Conservation (phyloP, 768 basidiomycete species). For the Termitomyces sp. region DNA sequence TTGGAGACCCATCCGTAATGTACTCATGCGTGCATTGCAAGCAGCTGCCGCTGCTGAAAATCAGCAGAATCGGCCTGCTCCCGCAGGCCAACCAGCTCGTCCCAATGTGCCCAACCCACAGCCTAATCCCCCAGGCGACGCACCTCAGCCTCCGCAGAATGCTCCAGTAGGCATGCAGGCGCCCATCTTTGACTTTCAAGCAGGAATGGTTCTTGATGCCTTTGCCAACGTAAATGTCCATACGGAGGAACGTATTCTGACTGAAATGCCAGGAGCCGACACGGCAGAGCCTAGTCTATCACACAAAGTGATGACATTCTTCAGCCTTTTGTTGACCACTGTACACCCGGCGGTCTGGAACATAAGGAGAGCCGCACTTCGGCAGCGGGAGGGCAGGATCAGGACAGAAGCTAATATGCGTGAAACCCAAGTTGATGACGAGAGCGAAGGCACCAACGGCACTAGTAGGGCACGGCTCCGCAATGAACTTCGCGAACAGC, state of each 20-base stretch:
- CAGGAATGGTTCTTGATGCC: constrained; percentile 35
- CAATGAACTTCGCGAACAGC: constrained; percentile 40
- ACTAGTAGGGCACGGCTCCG: constrained; percentile 29
- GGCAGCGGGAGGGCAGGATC: constrained; percentile 58
- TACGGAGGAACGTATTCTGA: constrained; percentile 46
- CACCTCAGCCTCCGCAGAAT: constrained; percentile 14
- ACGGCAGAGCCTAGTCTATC: constrained; percentile 39
- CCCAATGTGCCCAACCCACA: constrained; percentile 8
- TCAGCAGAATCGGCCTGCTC: constrained; percentile 17
- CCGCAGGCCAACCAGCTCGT: constrained; percentile 3
- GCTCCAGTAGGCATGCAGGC: constrained; percentile 11
- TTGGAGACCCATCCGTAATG: constrained; percentile 61
- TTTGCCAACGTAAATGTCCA: constrained; percentile 55
- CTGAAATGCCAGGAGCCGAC: constrained; percentile 20
- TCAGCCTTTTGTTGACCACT: constrained; percentile 51
- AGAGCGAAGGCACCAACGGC: constrained; percentile 22
- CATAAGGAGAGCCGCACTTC: constrained; percentile 50
- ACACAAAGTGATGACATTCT: constrained; percentile 48
- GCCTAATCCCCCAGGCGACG: constrained; percentile 11
- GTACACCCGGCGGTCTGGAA: constrained; percentile 75
- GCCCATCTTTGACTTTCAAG: constrained; percentile 24
- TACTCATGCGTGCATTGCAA: constrained; percentile 29
- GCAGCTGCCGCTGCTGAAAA: constrained; percentile 27
- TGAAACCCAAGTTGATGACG: constrained; percentile 22
- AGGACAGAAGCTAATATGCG: constrained; percentile 57